Evolutionary conservation across 164 flowering plant genomes (phyloP).

Genomic region (Magnolia changhungtana): DNA sequence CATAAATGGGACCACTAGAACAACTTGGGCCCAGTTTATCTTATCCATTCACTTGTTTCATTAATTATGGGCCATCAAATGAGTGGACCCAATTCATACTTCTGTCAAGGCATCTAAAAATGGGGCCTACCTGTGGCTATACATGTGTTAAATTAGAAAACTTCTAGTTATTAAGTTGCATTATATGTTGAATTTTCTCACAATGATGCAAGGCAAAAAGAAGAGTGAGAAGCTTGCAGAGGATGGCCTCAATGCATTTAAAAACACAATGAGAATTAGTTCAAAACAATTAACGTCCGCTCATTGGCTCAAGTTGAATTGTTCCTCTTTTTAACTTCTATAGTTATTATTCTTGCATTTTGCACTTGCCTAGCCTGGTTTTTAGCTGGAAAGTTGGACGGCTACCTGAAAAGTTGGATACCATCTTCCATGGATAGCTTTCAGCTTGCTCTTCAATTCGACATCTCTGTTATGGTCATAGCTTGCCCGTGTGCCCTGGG

Average conservation of each 20-base stretch:
- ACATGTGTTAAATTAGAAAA: no score
- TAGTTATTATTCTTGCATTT: conserved; percentile 59
- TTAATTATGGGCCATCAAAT: no score
- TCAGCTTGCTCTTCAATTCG: conserved; percentile 92
- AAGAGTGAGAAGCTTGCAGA: neutral
- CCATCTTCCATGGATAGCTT: conserved; percentile 85
- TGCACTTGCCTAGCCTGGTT: conserved; percentile 85
- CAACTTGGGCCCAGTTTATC: no score
- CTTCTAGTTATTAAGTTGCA: no score
- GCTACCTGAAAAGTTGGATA: conserved; percentile 78
- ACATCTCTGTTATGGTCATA: conserved; percentile 92
- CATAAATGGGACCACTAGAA: no score
- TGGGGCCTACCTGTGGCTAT: no score
- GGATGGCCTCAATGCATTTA: neutral
- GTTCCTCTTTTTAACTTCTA: conserved; percentile 5
- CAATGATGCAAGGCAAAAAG: neutral
- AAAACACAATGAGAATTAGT: no score
- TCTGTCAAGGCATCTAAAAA: no score
- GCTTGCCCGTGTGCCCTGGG: conserved; percentile 99
- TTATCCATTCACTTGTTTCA: no score
- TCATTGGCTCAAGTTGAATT: neutral
- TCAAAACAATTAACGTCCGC: no score
- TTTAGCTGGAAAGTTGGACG: conserved; percentile 61
- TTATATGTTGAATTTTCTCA: neutral
- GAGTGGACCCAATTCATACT: no score